phyloP scores from a whole-genome alignment of 441 rosid genomes.

The Viola pubescens region DNA sequence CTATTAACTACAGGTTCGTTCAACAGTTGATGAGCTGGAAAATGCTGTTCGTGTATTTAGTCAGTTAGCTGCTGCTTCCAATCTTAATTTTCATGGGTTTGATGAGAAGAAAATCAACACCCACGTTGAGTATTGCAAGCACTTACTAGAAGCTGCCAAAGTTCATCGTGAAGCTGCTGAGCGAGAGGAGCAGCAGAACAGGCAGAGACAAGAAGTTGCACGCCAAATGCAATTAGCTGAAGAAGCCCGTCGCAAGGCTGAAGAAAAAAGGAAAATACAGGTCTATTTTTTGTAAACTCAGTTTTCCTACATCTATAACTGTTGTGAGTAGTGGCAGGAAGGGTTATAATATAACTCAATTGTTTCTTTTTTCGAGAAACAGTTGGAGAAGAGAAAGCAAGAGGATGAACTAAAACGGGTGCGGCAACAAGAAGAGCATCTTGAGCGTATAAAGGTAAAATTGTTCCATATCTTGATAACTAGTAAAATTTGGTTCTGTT shows the following conservation, averaged over 20 bases:
- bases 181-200: constrained; percentile 88
- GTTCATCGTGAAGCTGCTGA: constrained; percentile 97
- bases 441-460: constrained; percentile 84
- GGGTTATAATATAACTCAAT: not conserved
- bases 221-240: constrained; percentile 97
- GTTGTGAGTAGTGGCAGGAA: constrained; percentile 4
- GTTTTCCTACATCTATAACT: constrained; percentile 14
- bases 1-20: constrained; percentile 60
- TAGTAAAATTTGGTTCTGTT: not conserved
- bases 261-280: constrained; percentile 94
- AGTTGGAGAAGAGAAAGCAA: constrained; percentile 95
- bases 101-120: constrained; percentile 97
- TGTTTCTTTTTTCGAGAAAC: constrained; percentile 25
- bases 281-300: constrained; percentile 28
- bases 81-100: constrained; percentile 91
- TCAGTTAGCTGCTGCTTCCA: constrained; percentile 89
- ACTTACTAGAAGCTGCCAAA: constrained; percentile 87
- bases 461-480: constrained; percentile 7
- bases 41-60: constrained; percentile 92
- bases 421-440: constrained; percentile 85
- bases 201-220: constrained; percentile 92
- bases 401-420: constrained; percentile 88
- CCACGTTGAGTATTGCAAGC: constrained; percentile 96
- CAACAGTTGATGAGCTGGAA: constrained; percentile 90
- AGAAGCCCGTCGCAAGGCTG: constrained; percentile 98